Conservation (phyloP, 768 basidiomycete genomes). For the Gyrodon lividus region DNA sequence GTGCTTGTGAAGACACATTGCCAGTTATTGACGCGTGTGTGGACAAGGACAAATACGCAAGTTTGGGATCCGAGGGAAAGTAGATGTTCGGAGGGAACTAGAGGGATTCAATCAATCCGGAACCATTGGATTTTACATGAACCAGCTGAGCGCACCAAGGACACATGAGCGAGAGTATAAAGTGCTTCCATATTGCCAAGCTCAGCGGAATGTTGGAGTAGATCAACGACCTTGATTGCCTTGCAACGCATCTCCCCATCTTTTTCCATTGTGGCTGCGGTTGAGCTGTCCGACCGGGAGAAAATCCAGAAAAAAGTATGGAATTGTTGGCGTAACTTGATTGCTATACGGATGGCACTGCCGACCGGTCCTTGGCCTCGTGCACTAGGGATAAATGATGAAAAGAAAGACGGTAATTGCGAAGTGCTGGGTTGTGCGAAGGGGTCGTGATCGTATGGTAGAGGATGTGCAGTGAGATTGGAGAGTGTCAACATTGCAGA, state of each 20-base stretch:
- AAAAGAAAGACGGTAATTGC: conserved; percentile 51
- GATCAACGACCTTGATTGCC: conserved; percentile 78
- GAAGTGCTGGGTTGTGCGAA: conserved; percentile 36
- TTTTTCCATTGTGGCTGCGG: conserved; percentile 45
- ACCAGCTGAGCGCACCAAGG: conserved; percentile 50
- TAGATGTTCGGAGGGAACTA: conserved; percentile 76
- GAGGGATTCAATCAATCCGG: neutral
- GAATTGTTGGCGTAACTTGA: conserved; percentile 64
- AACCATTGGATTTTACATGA: neutral
- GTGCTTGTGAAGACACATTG: conserved; percentile 83
- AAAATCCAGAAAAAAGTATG: conserved; percentile 48
- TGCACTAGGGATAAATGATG: conserved; percentile 64
- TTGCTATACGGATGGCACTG: conserved; percentile 61
- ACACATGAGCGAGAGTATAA: conserved; percentile 63
- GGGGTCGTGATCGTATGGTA: conserved; percentile 55
- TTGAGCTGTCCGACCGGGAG: conserved; percentile 41
- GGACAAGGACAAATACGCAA: conserved; percentile 63
- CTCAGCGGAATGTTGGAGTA: conserved; percentile 79
- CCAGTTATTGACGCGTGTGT: conserved; percentile 69
- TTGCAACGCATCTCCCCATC: conserved; percentile 69
- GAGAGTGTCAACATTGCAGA: conserved; percentile 69
- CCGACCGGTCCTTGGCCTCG: conserved; percentile 80
- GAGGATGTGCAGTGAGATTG: conserved; percentile 59
- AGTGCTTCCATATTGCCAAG: conserved; percentile 75
- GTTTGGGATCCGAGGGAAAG: conserved; percentile 57